These are phyloP conservation scores for Pilatotrama ljubarskyi DNA, from an alignment of 768 basidiomycete species.

Conservation along the genomic window DNA sequence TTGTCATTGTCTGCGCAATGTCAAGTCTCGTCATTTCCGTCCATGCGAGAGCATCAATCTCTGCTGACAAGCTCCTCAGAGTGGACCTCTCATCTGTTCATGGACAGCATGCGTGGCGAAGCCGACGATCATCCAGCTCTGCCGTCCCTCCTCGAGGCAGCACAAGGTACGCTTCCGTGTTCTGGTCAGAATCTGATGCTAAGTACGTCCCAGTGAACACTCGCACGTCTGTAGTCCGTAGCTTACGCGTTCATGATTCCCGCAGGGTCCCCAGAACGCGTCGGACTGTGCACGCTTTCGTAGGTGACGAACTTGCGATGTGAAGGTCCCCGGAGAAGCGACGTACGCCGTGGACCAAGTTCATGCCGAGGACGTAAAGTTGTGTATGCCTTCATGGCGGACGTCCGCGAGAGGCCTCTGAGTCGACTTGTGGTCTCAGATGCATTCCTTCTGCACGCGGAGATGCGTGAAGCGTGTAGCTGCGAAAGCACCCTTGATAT, in stretches of 20 bases:
- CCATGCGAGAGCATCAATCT: no score
- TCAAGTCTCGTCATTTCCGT: no score
- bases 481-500: slow-evolving; percentile 16
- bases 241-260: not conserved
- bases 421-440: not conserved
- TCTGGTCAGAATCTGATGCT: slow-evolving; percentile 9
- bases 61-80: no score
- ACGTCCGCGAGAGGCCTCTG: not conserved
- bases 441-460: not conserved
- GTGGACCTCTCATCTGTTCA: not conserved
- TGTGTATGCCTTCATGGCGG: not conserved
- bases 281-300: not conserved
- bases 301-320: not conserved
- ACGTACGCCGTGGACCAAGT: not conserved
- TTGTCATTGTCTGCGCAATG: no score
- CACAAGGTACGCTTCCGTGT: not conserved
- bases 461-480: not conserved
- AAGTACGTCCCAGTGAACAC: not conserved
- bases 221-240: not conserved
- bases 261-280: not conserved
- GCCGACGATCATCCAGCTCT: not conserved
- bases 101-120: not conserved
- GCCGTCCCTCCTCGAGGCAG: not conserved
- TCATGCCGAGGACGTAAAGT: not conserved
- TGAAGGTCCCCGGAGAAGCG: not conserved